phyloP scores from a whole-genome alignment of 148 eudicot species.

The Arbutus unedo region DNA sequence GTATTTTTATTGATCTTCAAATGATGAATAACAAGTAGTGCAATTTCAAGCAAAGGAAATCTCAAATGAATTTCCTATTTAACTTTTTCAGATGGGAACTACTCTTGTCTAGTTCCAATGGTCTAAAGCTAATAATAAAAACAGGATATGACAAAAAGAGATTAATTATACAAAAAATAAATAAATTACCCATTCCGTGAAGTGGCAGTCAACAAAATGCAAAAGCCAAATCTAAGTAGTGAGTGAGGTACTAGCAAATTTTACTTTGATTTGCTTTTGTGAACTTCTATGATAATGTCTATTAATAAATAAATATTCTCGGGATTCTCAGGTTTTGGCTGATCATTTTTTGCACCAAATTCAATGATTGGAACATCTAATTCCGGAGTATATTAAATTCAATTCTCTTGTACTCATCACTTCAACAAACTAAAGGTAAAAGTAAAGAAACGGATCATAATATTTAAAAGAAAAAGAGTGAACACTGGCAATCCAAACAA shows the following conservation, averaged over 20 bases:
- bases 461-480: constrained; percentile 1
- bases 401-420: neutral
- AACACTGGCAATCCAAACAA: no score
- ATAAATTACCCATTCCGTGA: neutral
- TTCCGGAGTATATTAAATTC: neutral
- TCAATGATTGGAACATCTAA: constrained; percentile 27
- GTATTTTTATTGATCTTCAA: no score
- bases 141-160: neutral
- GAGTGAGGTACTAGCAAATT: neutral
- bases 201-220: constrained; percentile 1
- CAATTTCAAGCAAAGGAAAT: no score
- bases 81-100: no score
- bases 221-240: constrained; percentile 1
- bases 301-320: neutral
- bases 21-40: no score
- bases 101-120: no score
- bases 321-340: constrained; percentile 27
- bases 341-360: constrained; percentile 24
- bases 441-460: neutral
- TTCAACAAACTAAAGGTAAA: neutral
- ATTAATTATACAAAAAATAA: neutral
- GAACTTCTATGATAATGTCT: constrained; percentile 15
- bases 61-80: no score
- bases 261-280: constrained; percentile 20
- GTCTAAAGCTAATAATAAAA: neutral